phyloP scores from a whole-genome alignment of 805 yeast species.

The Yarrowia sp. region DNA sequence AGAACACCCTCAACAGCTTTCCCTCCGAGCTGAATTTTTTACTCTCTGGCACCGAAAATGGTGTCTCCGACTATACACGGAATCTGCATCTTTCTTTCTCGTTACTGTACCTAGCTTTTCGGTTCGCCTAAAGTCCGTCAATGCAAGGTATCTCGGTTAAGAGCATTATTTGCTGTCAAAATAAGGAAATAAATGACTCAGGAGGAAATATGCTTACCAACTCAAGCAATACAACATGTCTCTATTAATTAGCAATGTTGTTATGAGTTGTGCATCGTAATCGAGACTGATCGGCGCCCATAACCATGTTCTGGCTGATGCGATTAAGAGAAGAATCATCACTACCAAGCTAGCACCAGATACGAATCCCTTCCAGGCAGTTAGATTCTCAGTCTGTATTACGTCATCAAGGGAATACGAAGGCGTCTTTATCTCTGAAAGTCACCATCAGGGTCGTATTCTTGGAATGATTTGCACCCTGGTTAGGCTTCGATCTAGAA shows the following conservation, averaged over 20 bases:
- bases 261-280: conserved; percentile 2
- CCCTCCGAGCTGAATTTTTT: no score
- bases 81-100: not conserved
- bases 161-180: not conserved
- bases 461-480: not conserved
- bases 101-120: not conserved
- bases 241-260: not conserved
- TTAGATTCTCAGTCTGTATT: no score
- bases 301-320: not conserved
- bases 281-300: conserved; percentile 12
- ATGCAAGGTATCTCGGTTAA: not conserved
- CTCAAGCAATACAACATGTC: not conserved
- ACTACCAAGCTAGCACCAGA: no score
- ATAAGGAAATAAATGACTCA: not conserved
- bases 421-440: no score
- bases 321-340: no score
- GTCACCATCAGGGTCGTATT: not conserved
- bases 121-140: not conserved
- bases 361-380: no score
- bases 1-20: no score
- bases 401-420: no score
- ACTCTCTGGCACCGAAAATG: no score
- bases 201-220: not conserved
- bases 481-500: not conserved
- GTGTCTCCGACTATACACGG: not conserved